Evolutionary conservation across 2,329 filamentous ascomycete genomes (phyloP), one percentile per base, ranked within the genome.

Genomic region (Fusarium keratoplasticum): DNA sequence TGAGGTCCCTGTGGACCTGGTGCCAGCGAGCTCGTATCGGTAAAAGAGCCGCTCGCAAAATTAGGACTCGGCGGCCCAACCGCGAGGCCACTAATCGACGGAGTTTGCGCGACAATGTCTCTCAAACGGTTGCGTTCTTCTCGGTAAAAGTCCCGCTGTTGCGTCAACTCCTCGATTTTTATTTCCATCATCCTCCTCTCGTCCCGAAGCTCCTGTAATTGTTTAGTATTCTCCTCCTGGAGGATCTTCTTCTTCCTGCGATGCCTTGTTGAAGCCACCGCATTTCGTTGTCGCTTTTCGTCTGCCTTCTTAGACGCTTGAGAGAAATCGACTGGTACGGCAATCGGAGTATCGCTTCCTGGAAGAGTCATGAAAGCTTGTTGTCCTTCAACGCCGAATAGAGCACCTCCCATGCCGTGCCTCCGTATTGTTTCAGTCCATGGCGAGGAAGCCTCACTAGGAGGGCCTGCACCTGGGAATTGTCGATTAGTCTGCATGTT

Each of bases 261-360:
- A 74, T 97, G 96, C 68, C 95, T 89, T 57, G 94, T 94, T 66
- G 94, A 97, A 7, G 95, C 95, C 57, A 93, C 93, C 44, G 95
- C 95, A 79, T 97, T 97, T 61, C 94, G 90, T 81, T 93, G 92
- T 65, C 95, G 88, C 83, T 96, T 97, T 82, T 97, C 94, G 78
- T 96, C 94, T 42, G 94, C 93, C 77, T 94, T 91, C 75, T 92
- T 92, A 14, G 95, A 97, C 14, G 93, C 95, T 77, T 94, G 93
- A 75, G 94, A 93, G 50, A 94, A 91, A 80, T 97, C 94, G 11
- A 96, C 91, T 16, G 92, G 91, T 58, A 95, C 90, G 11, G 87
- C 82, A 47, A 90, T 88, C 4, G 82, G 81, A 7, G 79, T 80
- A 35, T 83, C 82, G 36, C 78, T 82, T 20, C 83, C 82, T 5